A percentile compares a stretch with the other conserved stretches of the same genome.
Conservation (phyloP, 202 grass and related monocot genomes). For the Musa balbisiana region DNA sequence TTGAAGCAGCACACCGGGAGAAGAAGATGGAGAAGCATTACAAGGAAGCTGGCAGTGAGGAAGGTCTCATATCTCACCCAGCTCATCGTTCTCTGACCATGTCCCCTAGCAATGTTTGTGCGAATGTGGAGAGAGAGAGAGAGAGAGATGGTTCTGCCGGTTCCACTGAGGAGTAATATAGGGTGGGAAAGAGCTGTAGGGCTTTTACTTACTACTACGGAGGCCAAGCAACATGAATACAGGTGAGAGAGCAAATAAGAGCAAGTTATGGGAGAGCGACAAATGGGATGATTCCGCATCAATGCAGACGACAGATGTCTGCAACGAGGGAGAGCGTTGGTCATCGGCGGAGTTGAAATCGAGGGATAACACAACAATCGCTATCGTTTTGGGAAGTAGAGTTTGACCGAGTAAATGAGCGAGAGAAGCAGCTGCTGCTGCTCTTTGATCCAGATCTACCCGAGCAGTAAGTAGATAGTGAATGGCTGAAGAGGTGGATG, state of each 20-base stretch:
- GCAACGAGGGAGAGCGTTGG: no score
- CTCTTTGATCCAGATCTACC: no score
- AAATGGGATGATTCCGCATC: neutral
- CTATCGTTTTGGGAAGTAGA: neutral
- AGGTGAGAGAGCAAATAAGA: neutral
- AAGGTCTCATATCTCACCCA: neutral
- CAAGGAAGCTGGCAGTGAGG: neutral
- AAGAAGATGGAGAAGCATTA: conserved; percentile 1
- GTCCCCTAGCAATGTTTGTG: neutral
- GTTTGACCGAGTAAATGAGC: neutral
- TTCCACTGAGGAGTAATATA: no score
- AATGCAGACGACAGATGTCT: neutral
- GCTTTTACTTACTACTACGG: neutral
- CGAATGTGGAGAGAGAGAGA: neutral
- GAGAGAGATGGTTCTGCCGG: neutral
- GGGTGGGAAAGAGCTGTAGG: neutral
- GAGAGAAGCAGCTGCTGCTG: no score
- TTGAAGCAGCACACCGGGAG: neutral
- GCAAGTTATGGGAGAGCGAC: neutral
- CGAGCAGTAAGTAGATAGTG: no score
- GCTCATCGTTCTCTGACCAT: conserved; percentile 5
- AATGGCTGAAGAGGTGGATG: no score
- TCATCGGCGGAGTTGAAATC: neutral
- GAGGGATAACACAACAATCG: neutral
- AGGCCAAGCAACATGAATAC: neutral